phyloP scores from a whole-genome alignment of 371 early-diverging fungal genomes.

The Cokeromyces recurvatus region DNA sequence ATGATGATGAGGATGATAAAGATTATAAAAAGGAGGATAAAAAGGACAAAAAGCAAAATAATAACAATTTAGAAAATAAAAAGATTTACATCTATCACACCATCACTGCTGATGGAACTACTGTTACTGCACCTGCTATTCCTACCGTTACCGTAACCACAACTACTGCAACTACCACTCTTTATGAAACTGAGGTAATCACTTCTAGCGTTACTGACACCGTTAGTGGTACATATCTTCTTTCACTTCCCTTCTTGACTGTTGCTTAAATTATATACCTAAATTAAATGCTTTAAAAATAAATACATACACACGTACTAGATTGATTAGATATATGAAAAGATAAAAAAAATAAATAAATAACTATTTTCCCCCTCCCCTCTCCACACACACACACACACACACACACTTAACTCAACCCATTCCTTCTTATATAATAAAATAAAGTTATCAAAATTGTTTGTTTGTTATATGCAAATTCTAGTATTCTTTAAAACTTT shows the following conservation, averaged over 20 bases:
- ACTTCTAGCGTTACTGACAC: not conserved
- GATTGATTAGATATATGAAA: too few relatives aligned
- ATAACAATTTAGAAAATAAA: slow-evolving; percentile 1
- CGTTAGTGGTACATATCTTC: slow-evolving; percentile 2
- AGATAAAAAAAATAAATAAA: too few relatives aligned
- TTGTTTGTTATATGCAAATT: too few relatives aligned
- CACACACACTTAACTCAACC: too few relatives aligned
- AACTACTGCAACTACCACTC: not conserved
- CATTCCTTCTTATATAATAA: too few relatives aligned
- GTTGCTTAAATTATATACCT: too few relatives aligned
- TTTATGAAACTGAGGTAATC: too few relatives aligned
- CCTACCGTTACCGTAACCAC: not conserved
- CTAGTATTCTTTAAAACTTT: too few relatives aligned
- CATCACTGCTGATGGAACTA: not conserved
- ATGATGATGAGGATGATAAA: slow-evolving; percentile 3
- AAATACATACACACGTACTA: too few relatives aligned
- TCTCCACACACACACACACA: too few relatives aligned
- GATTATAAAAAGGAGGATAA: not conserved
- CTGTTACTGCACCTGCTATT: not conserved
- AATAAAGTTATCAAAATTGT: too few relatives aligned
- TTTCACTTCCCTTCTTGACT: slow-evolving; percentile 6
- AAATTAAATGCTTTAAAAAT: not conserved
- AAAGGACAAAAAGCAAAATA: not conserved
- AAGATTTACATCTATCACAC: slow-evolving; percentile 8
- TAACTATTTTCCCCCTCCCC: too few relatives aligned